Percentiles rank a stretch among this genome's conserved stretches.
Conservation (phyloP, 768 basidiomycete species). For the Agrocybe pediades region DNA sequence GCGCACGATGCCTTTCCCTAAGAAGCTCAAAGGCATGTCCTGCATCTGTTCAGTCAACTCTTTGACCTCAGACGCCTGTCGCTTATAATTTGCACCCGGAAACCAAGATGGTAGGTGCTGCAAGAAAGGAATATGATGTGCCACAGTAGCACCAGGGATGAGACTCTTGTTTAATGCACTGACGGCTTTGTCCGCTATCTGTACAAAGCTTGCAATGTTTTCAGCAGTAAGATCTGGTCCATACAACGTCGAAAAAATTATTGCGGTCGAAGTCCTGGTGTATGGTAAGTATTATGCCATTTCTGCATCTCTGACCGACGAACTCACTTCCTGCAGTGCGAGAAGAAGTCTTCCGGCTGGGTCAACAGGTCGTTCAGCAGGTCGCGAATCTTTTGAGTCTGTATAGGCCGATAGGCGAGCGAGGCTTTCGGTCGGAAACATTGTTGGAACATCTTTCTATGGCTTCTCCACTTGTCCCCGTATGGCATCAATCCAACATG, state of each 20-base stretch:
- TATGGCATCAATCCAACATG: slow-evolving; percentile 36
- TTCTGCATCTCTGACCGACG: not conserved
- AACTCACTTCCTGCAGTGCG: slow-evolving; percentile 18
- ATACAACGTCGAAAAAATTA: slow-evolving; percentile 18
- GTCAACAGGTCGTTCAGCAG: slow-evolving; percentile 30
- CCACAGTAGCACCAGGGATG: slow-evolving; percentile 1
- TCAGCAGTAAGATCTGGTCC: slow-evolving; percentile 15
- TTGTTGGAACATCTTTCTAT: slow-evolving; percentile 39
- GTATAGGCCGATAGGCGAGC: slow-evolving; percentile 30
- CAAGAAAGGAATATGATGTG: slow-evolving; percentile 13
- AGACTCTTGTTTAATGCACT: not conserved
- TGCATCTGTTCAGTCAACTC: slow-evolving; percentile 10
- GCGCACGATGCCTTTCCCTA: slow-evolving; percentile 17
- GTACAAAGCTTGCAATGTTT: slow-evolving; percentile 9
- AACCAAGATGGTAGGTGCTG: slow-evolving; percentile 19
- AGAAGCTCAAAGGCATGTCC: slow-evolving; percentile 16
- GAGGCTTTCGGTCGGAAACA: slow-evolving; percentile 30
- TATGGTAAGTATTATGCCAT: not conserved
- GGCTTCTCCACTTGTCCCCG: slow-evolving; percentile 36
- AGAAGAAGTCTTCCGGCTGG: slow-evolving; percentile 15
- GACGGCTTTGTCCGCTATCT: slow-evolving; percentile 8
- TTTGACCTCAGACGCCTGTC: slow-evolving; percentile 12
- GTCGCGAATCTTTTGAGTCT: slow-evolving; percentile 30
- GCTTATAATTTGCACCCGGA: slow-evolving; percentile 18
- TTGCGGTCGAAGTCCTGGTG: slow-evolving; percentile 9